Evolutionary conservation across 169 alveolate genomes (phyloP).

Genomic region (Cryptosporidium sp.): DNA sequence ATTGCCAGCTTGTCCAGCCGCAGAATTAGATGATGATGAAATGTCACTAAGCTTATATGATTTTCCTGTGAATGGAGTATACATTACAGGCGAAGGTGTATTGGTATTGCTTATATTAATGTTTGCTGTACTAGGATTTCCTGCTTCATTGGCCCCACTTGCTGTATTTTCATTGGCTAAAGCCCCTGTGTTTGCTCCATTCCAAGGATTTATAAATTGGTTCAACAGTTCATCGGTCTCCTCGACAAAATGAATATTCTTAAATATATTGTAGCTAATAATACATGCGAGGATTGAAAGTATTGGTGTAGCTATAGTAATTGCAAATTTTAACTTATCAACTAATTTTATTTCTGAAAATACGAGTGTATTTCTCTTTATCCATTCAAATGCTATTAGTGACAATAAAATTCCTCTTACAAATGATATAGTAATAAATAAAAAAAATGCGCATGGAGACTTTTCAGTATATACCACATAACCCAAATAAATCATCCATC

Average conservation of each 20-base stretch:
- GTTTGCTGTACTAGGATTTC: constrained; percentile 6
- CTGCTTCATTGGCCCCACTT: neutral
- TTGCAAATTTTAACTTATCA: neutral
- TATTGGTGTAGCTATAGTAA: constrained; percentile 51
- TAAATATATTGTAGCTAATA: constrained; percentile 55
- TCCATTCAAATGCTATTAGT: constrained; percentile 41
- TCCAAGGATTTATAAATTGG: constrained; percentile 37
- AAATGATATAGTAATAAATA: constrained; percentile 60
- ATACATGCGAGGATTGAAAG: constrained; percentile 39
- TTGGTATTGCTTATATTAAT: neutral
- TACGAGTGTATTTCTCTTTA: constrained; percentile 9
- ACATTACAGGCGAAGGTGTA: neutral
- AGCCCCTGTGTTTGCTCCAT: neutral
- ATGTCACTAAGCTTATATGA: constrained; percentile 59
- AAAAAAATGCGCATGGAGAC: constrained; percentile 55
- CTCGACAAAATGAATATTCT: constrained; percentile 47
- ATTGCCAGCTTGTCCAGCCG: constrained; percentile 2
- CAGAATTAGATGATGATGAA: constrained; percentile 27
- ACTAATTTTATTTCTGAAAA: neutral
- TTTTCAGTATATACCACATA: constrained; percentile 62
- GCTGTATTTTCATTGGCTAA: constrained; percentile 6
- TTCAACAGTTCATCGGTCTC: constrained; percentile 49
- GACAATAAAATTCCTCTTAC: constrained; percentile 49
- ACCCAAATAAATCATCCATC: constrained; percentile 58
- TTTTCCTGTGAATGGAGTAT: constrained; percentile 71